These are phyloP conservation scores for Colletotrichum paranaense DNA, from an alignment of 2,329 filamentous ascomycete genomes.

Conservation along the genomic window DNA sequence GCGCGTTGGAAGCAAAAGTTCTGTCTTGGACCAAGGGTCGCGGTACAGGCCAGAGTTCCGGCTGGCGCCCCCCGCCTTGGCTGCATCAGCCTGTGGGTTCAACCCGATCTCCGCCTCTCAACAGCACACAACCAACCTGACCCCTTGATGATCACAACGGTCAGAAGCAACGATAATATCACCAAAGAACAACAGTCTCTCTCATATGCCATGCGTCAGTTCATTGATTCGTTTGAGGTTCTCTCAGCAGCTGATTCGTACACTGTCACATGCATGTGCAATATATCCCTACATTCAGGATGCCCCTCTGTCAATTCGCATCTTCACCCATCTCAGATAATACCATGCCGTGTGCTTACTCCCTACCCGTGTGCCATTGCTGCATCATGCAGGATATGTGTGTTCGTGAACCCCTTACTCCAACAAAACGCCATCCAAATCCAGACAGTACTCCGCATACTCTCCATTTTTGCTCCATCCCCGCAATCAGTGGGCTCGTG, in stretches of 20 bases:
- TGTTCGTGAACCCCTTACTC: neutral
- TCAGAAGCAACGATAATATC: neutral
- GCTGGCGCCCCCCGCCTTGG: neutral
- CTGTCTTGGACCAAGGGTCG: neutral
- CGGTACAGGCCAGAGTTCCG: neutral
- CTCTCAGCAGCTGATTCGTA: neutral
- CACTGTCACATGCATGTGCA: neutral
- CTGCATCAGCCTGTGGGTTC: neutral
- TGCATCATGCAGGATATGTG: neutral
- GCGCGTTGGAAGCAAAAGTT: neutral
- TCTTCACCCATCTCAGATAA: neutral
- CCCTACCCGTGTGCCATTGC: neutral
- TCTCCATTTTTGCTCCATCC: constrained; percentile 2
- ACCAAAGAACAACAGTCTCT: no score
- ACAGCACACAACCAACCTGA: neutral
- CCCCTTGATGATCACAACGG: neutral
- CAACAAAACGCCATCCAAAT: constrained; percentile 18
- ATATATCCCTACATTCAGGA: neutral
- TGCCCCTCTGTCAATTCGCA: neutral
- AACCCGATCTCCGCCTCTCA: neutral
- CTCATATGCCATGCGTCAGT: no score
- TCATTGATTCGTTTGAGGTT: no score
- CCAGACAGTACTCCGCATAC: neutral
- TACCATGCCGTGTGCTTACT: neutral
- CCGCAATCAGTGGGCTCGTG: constrained; percentile 14